Conservation (phyloP, 1,284 basidiomycete species). For the Ceratobasidium sp. region DNA sequence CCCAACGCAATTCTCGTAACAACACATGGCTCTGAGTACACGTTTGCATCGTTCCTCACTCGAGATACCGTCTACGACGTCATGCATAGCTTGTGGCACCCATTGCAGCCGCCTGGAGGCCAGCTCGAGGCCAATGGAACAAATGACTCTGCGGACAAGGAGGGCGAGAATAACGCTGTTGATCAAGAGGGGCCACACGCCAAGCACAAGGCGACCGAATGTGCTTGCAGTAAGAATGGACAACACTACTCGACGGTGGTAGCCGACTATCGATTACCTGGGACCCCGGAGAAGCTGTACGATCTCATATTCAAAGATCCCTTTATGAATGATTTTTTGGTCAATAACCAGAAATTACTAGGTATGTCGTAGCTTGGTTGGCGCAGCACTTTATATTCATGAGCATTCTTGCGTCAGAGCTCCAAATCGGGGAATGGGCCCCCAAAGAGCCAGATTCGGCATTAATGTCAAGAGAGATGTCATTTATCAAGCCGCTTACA, state of each 20-base stretch:
- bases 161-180: not conserved
- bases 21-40: slow-evolving; percentile 83
- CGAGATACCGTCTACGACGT: slow-evolving; percentile 96
- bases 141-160: slow-evolving; percentile 41
- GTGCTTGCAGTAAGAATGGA: slow-evolving; percentile 74
- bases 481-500: slow-evolving; percentile 92
- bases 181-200: slow-evolving; percentile 51
- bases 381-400: not conserved
- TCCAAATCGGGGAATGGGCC: slow-evolving; percentile 91
- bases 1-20: slow-evolving; percentile 95
- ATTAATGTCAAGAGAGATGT: slow-evolving; percentile 84
- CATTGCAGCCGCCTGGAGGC: slow-evolving; percentile 34
- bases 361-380: slow-evolving; percentile 60
- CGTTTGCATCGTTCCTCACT: slow-evolving; percentile 94
- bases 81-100: slow-evolving; percentile 63
- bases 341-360: slow-evolving; percentile 83
- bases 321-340: slow-evolving; percentile 94
- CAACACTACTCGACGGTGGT: slow-evolving; percentile 77
- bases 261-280: slow-evolving; percentile 80
- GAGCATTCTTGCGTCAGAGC: slow-evolving; percentile 58
- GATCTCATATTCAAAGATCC: slow-evolving; percentile 95
- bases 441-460: slow-evolving; percentile 67
- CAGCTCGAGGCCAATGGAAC: slow-evolving; percentile 43
- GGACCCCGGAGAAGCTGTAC: slow-evolving; percentile 93
- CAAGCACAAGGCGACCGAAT: slow-evolving; percentile 62